Percentiles rank a stretch among this genome's conserved stretches.
These are phyloP conservation scores for Fusarium cicatricum DNA, from an alignment of 2,329 filamentous ascomycete species.

Conservation along the genomic window DNA sequence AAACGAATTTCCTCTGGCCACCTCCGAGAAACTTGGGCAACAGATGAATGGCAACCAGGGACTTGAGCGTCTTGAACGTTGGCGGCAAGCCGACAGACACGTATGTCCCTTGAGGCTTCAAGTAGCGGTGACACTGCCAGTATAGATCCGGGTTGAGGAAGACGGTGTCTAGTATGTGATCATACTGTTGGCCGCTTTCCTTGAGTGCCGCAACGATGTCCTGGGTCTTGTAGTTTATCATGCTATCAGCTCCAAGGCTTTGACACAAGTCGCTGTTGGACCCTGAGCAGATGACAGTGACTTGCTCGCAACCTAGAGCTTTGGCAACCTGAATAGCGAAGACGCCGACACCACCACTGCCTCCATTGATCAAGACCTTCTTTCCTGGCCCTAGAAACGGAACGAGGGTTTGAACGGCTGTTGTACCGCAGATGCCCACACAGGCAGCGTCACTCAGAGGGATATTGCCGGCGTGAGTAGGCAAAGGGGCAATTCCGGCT, in stretches of 20 bases:
- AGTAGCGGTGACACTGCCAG: conserved; percentile 25
- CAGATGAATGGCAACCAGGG: conserved; percentile 12
- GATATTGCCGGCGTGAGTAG: not conserved
- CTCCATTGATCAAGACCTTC: conserved; percentile 25
- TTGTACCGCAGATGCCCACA: conserved; percentile 24
- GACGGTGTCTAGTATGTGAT: conserved; percentile 19
- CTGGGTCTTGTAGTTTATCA: conserved; percentile 17
- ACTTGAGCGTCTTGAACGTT: conserved; percentile 4
- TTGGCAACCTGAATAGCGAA: conserved; percentile 32
- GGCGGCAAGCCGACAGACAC: conserved; percentile 21
- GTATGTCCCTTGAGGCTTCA: conserved; percentile 12
- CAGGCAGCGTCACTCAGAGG: conserved; percentile 19
- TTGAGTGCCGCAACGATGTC: not conserved
- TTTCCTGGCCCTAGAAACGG: not conserved
- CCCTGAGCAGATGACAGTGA: conserved; percentile 17
- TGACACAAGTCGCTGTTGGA: conserved; percentile 13
- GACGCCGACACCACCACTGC: conserved; percentile 26
- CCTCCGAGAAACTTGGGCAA: conserved; percentile 27
- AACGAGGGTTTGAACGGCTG: conserved; percentile 10
- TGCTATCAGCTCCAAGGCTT: conserved; percentile 11
- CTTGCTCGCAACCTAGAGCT: conserved; percentile 8
- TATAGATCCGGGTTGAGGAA: conserved; percentile 21
- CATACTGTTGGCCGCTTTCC: not conserved
- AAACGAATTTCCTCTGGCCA: conserved; percentile 21
- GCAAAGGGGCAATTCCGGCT: conserved; percentile 2